Evolutionary conservation across 306 rosid genomes (phyloP), one percentile per base, ranked within the genome.

Genomic region (Cicer pinnatifidum): DNA sequence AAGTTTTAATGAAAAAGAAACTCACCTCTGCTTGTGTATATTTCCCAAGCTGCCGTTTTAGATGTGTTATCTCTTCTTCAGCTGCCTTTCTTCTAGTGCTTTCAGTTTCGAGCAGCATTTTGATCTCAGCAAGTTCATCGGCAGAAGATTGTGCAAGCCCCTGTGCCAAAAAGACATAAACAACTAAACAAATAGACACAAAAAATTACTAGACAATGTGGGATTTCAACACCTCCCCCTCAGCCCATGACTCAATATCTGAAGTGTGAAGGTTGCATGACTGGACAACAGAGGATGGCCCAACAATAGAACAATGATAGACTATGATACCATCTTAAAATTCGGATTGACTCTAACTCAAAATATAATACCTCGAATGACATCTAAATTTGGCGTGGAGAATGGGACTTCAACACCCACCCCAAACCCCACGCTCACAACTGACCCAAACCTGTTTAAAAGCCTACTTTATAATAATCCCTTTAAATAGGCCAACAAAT

Each of bases 61-160:
- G 88, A 75, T 40, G 76, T 78, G 77, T 77, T 40, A 90, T 73
- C 85, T 88, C 97, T 80, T 90, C 92, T 73, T 95, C 97, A 78
- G 93, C 96, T 23, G 54, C 82, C 84, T 81, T 84, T 78, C 99
- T 84, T 8, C 69, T 75, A 23, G 70, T 81, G 51, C 60, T 88
- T 87, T 95, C 97, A 48, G 84, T 86, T 75, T 84, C 85, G 33
- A 95, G 96, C 86, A 88, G 70, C 73, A 67, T 82, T 86, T 80
- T 88, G 43, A 90, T 58, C 72, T 90, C 91, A 41, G 73, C 73
- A 66, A 86, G 65, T 79, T 89, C 94, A 71, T 85, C 86, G 73
- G 82, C 59, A 56, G 75, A 80, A 57, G 87, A 82, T 75, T 78
- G 70, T 54, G 80, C 69, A 9, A 79, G 82, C 16, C 79, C 86